phyloP scores from a whole-genome alignment of 1,284 basidiomycete genomes.

The Apiotrichum mycotoxinovorans region DNA sequence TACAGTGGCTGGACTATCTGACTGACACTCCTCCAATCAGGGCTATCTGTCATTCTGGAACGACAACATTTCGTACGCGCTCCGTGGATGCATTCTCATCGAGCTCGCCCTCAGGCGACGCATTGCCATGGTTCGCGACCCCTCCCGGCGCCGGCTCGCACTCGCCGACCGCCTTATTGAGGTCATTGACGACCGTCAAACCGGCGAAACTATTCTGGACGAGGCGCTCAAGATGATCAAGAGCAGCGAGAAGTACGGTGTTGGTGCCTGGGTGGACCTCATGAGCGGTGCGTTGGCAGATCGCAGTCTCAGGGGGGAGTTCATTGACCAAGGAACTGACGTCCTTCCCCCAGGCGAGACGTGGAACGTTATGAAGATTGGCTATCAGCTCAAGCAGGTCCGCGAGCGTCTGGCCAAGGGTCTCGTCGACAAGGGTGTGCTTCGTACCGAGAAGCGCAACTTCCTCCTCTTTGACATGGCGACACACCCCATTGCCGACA shows the following conservation, averaged over 20 bases:
- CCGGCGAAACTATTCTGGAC: slow-evolving; percentile 91
- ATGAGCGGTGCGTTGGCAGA: slow-evolving; percentile 66
- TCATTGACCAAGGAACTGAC: background rate
- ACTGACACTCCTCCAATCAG: slow-evolving; percentile 48
- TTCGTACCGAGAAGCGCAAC: slow-evolving; percentile 95
- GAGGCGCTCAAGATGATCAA: slow-evolving; percentile 95
- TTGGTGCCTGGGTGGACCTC: slow-evolving; percentile 89
- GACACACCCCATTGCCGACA: slow-evolving; percentile 89
- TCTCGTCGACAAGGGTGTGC: slow-evolving; percentile 90
- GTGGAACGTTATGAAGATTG: slow-evolving; percentile 98
- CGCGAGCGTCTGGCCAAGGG: slow-evolving; percentile 95
- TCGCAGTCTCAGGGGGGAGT: background rate
- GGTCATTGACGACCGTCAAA: slow-evolving; percentile 83
- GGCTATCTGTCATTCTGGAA: slow-evolving; percentile 96
- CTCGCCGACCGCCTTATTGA: slow-evolving; percentile 81
- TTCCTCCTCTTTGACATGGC: slow-evolving; percentile 98
- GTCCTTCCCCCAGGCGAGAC: slow-evolving; percentile 68
- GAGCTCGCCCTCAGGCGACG: slow-evolving; percentile 86
- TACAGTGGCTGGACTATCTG: no score
- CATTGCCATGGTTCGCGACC: slow-evolving; percentile 82
- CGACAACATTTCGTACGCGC: slow-evolving; percentile 94
- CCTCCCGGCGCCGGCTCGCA: slow-evolving; percentile 69
- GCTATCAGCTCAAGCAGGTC: slow-evolving; percentile 95
- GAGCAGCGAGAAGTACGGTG: slow-evolving; percentile 69
- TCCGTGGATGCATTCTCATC: slow-evolving; percentile 89